Evolutionary conservation across 2,329 filamentous ascomycete species (phyloP).

Genomic region (Cadophora malorum): DNA sequence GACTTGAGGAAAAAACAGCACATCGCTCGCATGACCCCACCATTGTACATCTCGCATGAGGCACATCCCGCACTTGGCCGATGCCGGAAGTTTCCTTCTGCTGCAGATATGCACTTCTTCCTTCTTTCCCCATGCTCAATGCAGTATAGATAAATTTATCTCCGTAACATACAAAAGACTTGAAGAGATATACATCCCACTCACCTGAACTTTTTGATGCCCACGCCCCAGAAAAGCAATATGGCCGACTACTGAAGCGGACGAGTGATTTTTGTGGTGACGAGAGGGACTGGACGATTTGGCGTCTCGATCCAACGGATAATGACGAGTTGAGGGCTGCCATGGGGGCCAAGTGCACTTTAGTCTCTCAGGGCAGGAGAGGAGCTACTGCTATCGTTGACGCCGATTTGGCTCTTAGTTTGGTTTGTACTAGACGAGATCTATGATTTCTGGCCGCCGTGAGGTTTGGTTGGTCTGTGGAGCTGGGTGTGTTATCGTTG

Average conservation of each 20-base stretch:
- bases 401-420: not conserved
- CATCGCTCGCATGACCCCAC: slow-evolving; percentile 38
- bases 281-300: slow-evolving; percentile 20
- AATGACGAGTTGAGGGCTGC: slow-evolving; percentile 30
- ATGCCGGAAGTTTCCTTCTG: slow-evolving; percentile 29
- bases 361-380: slow-evolving; percentile 1
- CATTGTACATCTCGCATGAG: slow-evolving; percentile 27
- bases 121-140: not conserved
- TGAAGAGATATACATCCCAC: slow-evolving; percentile 27
- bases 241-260: slow-evolving; percentile 1
- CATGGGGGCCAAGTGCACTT: slow-evolving; percentile 2
- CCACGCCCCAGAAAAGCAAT: slow-evolving; percentile 34
- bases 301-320: slow-evolving; percentile 20
- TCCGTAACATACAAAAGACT: not conserved
- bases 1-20: slow-evolving; percentile 28
- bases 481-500: not conserved
- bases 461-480: not conserved
- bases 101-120: not conserved
- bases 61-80: slow-evolving; percentile 27
- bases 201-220: slow-evolving; percentile 33
- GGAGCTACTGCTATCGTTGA: not conserved
- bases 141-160: not conserved
- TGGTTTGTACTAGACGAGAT: not conserved
- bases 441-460: not conserved
- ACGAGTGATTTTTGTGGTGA: slow-evolving; percentile 12